Evolutionary conservation across 345 rosid genomes (phyloP), one percentile per base, ranked within the genome.

Genomic region (Sonneratia caseolaris): DNA sequence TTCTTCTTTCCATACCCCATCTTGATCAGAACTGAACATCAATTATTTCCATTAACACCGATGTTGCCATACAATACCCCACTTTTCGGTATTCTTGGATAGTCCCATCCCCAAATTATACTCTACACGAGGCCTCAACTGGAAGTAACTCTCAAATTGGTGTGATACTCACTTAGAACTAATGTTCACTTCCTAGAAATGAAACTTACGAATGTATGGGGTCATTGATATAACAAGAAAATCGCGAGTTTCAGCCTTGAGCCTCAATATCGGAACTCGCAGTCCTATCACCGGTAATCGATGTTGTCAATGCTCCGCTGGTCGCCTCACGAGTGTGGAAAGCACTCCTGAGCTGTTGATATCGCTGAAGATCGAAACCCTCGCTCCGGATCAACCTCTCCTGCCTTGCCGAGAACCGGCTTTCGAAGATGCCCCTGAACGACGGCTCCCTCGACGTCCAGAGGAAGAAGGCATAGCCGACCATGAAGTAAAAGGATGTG

Each of bases 371-470:
- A 59, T 95, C 84, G 61, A 92, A 92, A 48, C 82, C 80, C 0
- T 74, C 78, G 19, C 71, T 56, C 65, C 76, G 70, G 82, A 87
- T 80, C 35, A 92, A 84, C 72, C 79, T 80, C 73, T 82, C 81
- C 83, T 84, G 98, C 79, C 86, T 92, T 38, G 87, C 79, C 3
- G 40, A 68, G 56, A 92, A 83, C 78, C 99, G 83, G 81, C 90
- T 86, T 27, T 85, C 85, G 75, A 86, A 90, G 68, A 95, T 89
- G 15, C 98, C 94, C 86, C 87, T 90, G 49, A 90, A 89, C 16
- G 97, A 86, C 24, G 99, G 99, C 70, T 92, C 99, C 74, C 76
- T 89, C 2, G 90, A 75, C 3, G 99, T 95, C 80, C 78, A 79
- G 35, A 95, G 97, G 87, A 92, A 95, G 80, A 92, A 95, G 0